phyloP scores from a whole-genome alignment of 345 rosid species.

The Syzygium oleosum region DNA sequence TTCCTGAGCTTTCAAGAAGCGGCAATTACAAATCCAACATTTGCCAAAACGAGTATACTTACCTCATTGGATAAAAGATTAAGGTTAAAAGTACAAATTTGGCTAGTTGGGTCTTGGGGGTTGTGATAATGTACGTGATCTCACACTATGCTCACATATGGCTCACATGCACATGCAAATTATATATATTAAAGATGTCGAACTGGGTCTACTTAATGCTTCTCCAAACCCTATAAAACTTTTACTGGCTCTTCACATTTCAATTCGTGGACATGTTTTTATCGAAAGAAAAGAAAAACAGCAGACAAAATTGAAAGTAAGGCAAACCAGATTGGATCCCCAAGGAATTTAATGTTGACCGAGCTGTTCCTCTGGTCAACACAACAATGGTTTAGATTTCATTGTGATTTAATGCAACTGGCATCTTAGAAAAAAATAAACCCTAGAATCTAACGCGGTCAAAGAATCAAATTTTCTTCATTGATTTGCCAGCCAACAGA shows the following conservation, averaged over 20 bases:
- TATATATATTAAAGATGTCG: neutral
- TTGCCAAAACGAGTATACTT: neutral
- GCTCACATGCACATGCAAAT: slow-evolving; percentile 7
- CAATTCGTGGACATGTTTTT: neutral
- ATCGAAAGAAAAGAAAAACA: neutral
- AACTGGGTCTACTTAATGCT: neutral
- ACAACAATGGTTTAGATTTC: neutral
- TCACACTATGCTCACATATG: neutral
- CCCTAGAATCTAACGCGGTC: neutral
- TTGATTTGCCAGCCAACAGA: slow-evolving; percentile 13
- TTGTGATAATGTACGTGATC: neutral
- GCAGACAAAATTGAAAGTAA: neutral
- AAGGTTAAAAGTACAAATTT: neutral
- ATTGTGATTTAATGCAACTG: neutral
- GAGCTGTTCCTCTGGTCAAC: slow-evolving; percentile 22
- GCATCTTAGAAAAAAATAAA: neutral
- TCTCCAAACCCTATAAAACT: neutral
- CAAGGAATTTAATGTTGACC: slow-evolving; percentile 12
- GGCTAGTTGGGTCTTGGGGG: neutral
- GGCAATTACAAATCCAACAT: neutral
- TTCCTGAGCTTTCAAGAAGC: neutral
- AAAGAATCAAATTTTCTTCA: neutral
- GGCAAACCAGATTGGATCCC: slow-evolving; percentile 11
- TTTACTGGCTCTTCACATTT: neutral
- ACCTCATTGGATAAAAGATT: neutral